Evolutionary conservation across 1,284 basidiomycete genomes (phyloP), one percentile per base, ranked within the genome.

Genomic region (Takashimella koratensis): DNA sequence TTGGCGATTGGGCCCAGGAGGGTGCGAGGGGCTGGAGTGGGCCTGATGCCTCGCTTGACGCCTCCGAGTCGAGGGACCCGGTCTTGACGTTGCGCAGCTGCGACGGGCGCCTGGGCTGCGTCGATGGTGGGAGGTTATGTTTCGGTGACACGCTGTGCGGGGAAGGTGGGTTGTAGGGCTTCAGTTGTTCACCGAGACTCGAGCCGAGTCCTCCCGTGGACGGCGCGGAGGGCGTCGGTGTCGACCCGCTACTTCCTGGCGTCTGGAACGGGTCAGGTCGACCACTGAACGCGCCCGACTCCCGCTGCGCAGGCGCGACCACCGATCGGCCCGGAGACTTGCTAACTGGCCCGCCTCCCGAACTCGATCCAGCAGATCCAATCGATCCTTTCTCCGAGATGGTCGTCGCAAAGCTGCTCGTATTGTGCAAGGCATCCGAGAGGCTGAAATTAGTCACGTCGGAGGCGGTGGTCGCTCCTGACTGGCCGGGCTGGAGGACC

Each of bases 11-110:
- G 6, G 62, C 65, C 67, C 72, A 72, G 11, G 68, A 62, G 2
- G 70, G 69, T 11, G 62, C 65, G 2, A 71, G 55, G 0, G 67
- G 65, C 47, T 64, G 66, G 30, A 64, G 43, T 12, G 40, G 36
- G 22, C 56, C 59, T 10, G 51, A 45, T 16, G 46, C 43, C 20
- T 65, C 66, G 24, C 51, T 66, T 27, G 46, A 60, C 44, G 47
- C 47, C 20, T 67, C 58, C 21, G 65, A 70, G 40, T 65, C 68
- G 4, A 64, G 42, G 8, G 67, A 68, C 22, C 65, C 65, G 44
- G 66, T 66, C 51, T 71, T 72, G 45, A 75, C 64, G 47, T 74
- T 73, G 4, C 74, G 61, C 1, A 77, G 57, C 43, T 74, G 72
- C 3, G 73, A 75, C 2, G 76, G 74, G 6, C 76, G 64, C 10